Evolutionary conservation across 2,329 filamentous ascomycete species (phyloP), one percentile per base, ranked within the genome.

Genomic region (Myotisia sp.): DNA sequence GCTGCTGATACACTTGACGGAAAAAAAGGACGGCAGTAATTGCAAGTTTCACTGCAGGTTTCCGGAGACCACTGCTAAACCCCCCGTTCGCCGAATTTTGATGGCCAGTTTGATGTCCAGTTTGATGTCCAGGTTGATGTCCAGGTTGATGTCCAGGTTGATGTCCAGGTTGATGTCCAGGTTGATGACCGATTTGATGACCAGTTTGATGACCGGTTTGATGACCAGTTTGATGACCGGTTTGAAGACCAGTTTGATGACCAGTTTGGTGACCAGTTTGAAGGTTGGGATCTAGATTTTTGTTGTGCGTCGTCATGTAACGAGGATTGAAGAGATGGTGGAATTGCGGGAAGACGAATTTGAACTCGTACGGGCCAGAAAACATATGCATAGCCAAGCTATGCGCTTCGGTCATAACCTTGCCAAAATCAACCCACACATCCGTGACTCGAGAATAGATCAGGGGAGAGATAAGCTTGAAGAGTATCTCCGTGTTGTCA

Each of bases 341-440:
- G 22, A 5, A 7, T 17, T 16, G 8, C 16, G 31, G 31, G n/a
- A 26, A 22, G 21, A 34, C 4, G 22, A 34, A 34, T 17, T 40
- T 36, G 28, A 50, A 52, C 12, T 49, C 47, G 14, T 49, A 46
- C 1, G 51, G 47, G 4, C 42, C 34, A 1, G 44, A 47, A 30
- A 45, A 44, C 42, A 57, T 49, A 3, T 47, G 42, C 1, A 53
- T 7, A 0, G 47, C 47, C 7, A 56, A 43, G 1, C 32, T 33
- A 12, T 50, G 46, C 0, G 52, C 51, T 2, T 54, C 46, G 3
- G 37, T n/a, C 22, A 55, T 41, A n/a, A 57, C 44, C 2, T 33
- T 26, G 1, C 7, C 34, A 4, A 53, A 37, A 2, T 47, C 47
- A 5, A 30, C 30, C 44, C 45, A 49, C 10, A 44, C 45, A 6